These are phyloP conservation scores for Penicillium janthinellum DNA, from an alignment of 2,329 filamentous ascomycete species.

Conservation along the genomic window DNA sequence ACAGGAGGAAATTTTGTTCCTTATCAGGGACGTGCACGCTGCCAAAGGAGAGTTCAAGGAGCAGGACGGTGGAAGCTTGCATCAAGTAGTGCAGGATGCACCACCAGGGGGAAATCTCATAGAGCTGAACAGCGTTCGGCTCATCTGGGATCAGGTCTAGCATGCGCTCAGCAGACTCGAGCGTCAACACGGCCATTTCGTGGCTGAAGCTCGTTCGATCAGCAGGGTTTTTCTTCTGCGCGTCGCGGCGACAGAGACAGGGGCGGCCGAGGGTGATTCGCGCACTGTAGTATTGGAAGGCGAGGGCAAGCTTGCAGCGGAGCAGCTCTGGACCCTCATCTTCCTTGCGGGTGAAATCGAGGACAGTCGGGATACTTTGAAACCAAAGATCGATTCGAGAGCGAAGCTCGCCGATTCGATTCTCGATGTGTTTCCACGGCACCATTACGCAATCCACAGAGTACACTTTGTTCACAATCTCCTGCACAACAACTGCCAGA, in stretches of 20 bases:
- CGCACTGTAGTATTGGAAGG: slow-evolving; percentile 48
- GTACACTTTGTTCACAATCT: slow-evolving; percentile 47
- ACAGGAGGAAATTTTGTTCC: slow-evolving; percentile 38
- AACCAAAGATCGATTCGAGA: slow-evolving; percentile 44
- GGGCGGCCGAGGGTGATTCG: slow-evolving; percentile 49
- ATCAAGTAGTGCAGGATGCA: slow-evolving; percentile 49
- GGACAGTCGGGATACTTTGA: slow-evolving; percentile 37
- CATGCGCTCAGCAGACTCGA: slow-evolving; percentile 43
- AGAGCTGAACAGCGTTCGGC: slow-evolving; percentile 44
- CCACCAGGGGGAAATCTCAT: slow-evolving; percentile 48
- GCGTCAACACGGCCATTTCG: slow-evolving; percentile 41
- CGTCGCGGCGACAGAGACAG: slow-evolving; percentile 49
- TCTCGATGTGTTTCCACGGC: slow-evolving; percentile 46
- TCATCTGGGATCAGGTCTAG: slow-evolving; percentile 47
- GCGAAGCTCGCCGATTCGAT: slow-evolving; percentile 41
- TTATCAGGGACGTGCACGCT: slow-evolving; percentile 47
- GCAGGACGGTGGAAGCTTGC: slow-evolving; percentile 47
- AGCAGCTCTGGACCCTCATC: slow-evolving; percentile 38
- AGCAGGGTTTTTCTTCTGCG: slow-evolving; percentile 29
- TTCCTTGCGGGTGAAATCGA: slow-evolving; percentile 41
- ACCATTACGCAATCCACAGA: slow-evolving; percentile 42
- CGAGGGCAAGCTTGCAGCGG: slow-evolving; percentile 44
- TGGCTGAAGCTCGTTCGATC: slow-evolving; percentile 40
- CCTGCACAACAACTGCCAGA: slow-evolving; percentile 42
- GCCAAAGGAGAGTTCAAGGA: slow-evolving; percentile 50